Conservation (phyloP, 208 protist species). For the Blechomonas ayalai region DNA sequence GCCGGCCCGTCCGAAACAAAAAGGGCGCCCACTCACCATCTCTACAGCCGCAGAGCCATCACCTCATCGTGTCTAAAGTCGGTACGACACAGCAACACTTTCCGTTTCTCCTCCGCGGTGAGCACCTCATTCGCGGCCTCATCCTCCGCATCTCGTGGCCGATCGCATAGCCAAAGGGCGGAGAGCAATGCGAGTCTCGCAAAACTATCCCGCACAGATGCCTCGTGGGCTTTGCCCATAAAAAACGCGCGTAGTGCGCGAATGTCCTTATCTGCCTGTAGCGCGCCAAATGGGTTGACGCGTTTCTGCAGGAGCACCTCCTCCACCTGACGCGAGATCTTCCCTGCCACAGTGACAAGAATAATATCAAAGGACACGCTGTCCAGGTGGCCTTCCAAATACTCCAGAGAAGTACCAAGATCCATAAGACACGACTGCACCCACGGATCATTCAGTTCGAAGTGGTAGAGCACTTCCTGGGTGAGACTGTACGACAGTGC, state of each 20-base stretch:
- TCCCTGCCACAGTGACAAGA: conserved; percentile 28
- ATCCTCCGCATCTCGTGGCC: conserved; percentile 57
- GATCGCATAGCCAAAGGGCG: conserved; percentile 59
- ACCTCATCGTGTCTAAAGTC: conserved; percentile 67
- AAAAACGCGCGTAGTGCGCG: conserved; percentile 65
- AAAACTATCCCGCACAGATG: conserved; percentile 49
- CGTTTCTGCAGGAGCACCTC: conserved; percentile 37
- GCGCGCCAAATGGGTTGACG: conserved; percentile 54
- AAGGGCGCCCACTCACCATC: background rate
- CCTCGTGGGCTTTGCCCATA: conserved; percentile 32
- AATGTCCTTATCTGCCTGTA: conserved; percentile 81
- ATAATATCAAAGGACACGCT: conserved; percentile 42
- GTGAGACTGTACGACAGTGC: conserved; percentile 51
- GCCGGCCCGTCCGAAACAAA: no score
- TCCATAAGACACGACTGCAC: conserved; percentile 53
- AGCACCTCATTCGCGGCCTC: conserved; percentile 50
- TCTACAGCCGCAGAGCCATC: conserved; percentile 32
- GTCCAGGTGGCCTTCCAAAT: conserved; percentile 20
- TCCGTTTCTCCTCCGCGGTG: conserved; percentile 63
- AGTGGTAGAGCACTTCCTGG: conserved; percentile 72
- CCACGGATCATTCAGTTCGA: conserved; percentile 81
- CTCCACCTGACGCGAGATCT: conserved; percentile 15
- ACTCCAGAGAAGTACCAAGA: conserved; percentile 21
- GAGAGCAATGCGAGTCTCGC: conserved; percentile 31
- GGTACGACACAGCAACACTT: conserved; percentile 43